Base-by-base conservation (phyloP, 805 yeast species). In the Metschnikowia gruessii region DNA sequence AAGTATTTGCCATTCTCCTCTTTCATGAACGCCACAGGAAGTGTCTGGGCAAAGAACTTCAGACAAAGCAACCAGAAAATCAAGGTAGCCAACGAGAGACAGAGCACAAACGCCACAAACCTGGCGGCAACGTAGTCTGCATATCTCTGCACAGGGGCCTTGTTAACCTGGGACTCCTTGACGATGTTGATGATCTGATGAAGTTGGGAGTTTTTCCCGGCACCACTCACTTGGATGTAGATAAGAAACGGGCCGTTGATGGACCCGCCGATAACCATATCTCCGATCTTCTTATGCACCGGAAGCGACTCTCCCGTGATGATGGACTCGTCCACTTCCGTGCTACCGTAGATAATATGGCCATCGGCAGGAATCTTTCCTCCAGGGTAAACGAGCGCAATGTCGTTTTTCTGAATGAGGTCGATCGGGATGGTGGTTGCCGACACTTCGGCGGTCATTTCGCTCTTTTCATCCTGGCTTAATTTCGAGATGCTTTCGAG, bases 301-400 rank as follows among this genome's bases (percentile, higher is more conserved):
- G 96, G 91, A 33, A 79, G 61, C 0, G 96, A 80, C 66, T 94
- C 99, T 41, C 99, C 99, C 0, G 99, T 92, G 46, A 94, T 72
- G 19, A 91, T 68, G 2, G 97, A 84, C 65, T 94, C 99, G 60
- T 91, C 92, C 28, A 89, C 76, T 58, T 87, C 96, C 0, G 96
- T 79, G 46, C 77, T 78, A 7, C 99, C 99, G 52, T 74, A 73
- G 1, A 85, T 66, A 15, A 95, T 82, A 7, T 74, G 62, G 40
- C 98, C 99, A 71, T 94, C 99, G 1, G 96, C 90, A 1, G 98
- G 96, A 3, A 94, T 77, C 55, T 82, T 87, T 43, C 83, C 83
- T 10, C 99, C 99, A 0, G 98, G 95, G 38, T 81, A 72, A 2
- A 94, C 76, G 15, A 87, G 75, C 0, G 88, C 84, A 26, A 87